Conservation (phyloP, 371 early-diverging fungal species). For the Mortierella sp. region DNA sequence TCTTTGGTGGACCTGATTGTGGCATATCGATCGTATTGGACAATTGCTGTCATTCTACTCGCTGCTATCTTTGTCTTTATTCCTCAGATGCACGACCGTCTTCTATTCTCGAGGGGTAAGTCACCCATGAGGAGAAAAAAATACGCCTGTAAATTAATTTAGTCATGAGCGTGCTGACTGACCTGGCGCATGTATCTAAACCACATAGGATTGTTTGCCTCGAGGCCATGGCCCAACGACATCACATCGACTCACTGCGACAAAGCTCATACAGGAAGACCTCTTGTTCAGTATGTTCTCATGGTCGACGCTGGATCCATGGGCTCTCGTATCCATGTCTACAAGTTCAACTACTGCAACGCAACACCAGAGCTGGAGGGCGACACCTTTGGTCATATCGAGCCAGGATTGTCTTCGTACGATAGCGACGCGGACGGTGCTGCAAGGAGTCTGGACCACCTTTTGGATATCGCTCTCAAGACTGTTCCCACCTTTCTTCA, state of each 20-base stretch:
- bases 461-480: conserved; percentile 83
- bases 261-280: conserved; percentile 67
- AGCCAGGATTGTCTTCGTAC: conserved; percentile 91
- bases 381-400: conserved; percentile 85
- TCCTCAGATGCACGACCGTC: background rate
- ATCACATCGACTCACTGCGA: conserved; percentile 74
- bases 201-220: background rate
- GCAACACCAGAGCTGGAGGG: conserved; percentile 75
- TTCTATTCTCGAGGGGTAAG: background rate
- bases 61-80: background rate
- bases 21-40: conserved; percentile 23
- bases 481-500: conserved; percentile 80
- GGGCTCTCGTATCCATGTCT: conserved; percentile 96
- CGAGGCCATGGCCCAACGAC: conserved; percentile 33
- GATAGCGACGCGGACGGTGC: conserved; percentile 78
- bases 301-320: conserved; percentile 98
- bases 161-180: background rate
- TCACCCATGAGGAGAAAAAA: background rate
- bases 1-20: background rate
- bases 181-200: background rate
- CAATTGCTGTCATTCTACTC: background rate
- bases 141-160: background rate
- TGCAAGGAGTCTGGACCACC: conserved; percentile 82
- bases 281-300: conserved; percentile 70
- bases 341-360: conserved; percentile 90